These are phyloP conservation scores for Kazachstania kunashirensis DNA, from an alignment of 805 yeast genomes.

Conservation along the genomic window DNA sequence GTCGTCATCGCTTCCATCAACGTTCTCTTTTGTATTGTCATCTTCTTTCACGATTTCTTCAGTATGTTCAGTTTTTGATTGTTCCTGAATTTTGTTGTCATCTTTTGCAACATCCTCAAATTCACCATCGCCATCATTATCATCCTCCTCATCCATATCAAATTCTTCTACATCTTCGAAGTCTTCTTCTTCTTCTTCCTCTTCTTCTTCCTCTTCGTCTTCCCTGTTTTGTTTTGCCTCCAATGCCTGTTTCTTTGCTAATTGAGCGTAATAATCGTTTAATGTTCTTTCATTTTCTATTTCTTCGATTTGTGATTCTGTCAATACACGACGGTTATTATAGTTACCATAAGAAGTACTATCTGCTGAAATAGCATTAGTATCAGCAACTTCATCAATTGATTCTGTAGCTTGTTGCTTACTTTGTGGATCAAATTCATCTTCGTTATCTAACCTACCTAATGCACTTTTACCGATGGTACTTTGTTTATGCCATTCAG, in stretches of 20 bases:
- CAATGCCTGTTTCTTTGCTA: constrained; percentile 59
- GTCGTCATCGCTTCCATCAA: constrained; percentile 21
- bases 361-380: background rate
- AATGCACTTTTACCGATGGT: constrained; percentile 68
- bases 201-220: constrained; percentile 37
- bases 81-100: constrained; percentile 3
- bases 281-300: constrained; percentile 63
- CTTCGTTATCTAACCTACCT: constrained; percentile 47
- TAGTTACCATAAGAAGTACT: constrained; percentile 7
- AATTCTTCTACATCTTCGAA: constrained; percentile 31
- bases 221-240: constrained; percentile 45
- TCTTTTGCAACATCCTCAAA: constrained; percentile 16
- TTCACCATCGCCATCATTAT: constrained; percentile 14
- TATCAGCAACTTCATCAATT: constrained; percentile 8
- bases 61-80: constrained; percentile 1
- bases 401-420: constrained; percentile 17
- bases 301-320: constrained; percentile 40
- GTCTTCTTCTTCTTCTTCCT: constrained; percentile 40
- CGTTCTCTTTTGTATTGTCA: constrained; percentile 2
- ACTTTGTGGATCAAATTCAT: constrained; percentile 29
- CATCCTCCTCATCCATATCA: constrained; percentile 12
- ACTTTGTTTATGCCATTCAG: constrained; percentile 90
- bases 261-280: constrained; percentile 65
- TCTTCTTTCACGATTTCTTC: background rate
- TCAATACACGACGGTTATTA: constrained; percentile 15